Evolutionary conservation across 2,329 filamentous ascomycete species (phyloP), one percentile per base, ranked within the genome.

Genomic region (Phyllosticta citriasiana): DNA sequence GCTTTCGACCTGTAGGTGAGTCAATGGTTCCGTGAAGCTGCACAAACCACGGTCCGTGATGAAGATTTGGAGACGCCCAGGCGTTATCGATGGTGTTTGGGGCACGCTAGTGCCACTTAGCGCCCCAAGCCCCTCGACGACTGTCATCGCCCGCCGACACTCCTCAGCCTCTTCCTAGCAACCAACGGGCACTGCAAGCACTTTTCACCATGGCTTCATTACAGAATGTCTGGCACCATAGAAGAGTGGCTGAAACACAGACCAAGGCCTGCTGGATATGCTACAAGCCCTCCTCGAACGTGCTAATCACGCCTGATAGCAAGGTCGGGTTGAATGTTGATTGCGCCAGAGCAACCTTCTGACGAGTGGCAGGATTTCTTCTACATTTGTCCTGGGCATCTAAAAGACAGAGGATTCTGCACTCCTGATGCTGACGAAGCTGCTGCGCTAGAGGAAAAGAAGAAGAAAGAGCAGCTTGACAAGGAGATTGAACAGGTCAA

Each of bases 191-290:
- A 19, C 26, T 47, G 26, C 4, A 22, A 52, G 25, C 24, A 4
- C 57, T 9, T 16, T 24, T 22, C n/a, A 40, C 9, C 22, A 59
- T 60, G 58, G 33, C 58, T 9, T 63, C 66, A 30, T 71, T 93
- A 62, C 83, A 84, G 52, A 97, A 97, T 70, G 75, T 88, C 30
- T 97, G 93, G 77, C 85, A 89, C 65, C 88, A 92, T 65, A 88
- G 93, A 57, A 89, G 86, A 67, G 93, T 97, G 40, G 91, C 91
- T 12, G 91, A 96, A 30, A 83, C 85, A n/a, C 83, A 88, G 1
- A 83, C 89, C 12, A 96, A 89, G 75, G 81, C 89, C 57, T 99
- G 94, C 75, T 88, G 91, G 74, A 85, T 97, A 65, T 97, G 94
- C 80, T 95, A 88, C 79, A 96, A 94, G 75, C 88, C 89, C 8